These are phyloP conservation scores for Mycena latifolia DNA, from an alignment of 768 basidiomycete species.

Conservation along the genomic window DNA sequence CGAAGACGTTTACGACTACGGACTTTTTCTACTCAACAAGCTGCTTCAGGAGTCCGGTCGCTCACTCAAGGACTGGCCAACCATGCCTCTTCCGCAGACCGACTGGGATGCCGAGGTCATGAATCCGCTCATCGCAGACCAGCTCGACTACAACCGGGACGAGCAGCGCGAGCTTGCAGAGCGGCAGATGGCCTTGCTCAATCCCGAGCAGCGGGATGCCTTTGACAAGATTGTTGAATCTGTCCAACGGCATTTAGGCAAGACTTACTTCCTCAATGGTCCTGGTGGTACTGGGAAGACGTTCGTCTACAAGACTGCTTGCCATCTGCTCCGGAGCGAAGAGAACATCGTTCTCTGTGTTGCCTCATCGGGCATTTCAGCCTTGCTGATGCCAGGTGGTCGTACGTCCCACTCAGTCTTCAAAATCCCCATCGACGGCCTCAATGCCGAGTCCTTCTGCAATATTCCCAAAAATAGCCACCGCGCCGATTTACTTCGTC, in stretches of 20 bases:
- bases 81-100: constrained; percentile 36
- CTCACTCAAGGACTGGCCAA: constrained; percentile 16
- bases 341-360: constrained; percentile 10
- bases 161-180: constrained; percentile 20
- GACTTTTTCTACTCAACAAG: constrained; percentile 17
- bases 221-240: constrained; percentile 9
- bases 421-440: constrained; percentile 54
- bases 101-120: constrained; percentile 32
- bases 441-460: constrained; percentile 38
- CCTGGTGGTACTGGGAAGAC: constrained; percentile 18
- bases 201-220: constrained; percentile 1
- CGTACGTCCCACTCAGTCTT: constrained; percentile 62
- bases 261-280: constrained; percentile 15
- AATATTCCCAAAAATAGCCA: constrained; percentile 41
- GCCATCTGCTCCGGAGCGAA: constrained; percentile 3
- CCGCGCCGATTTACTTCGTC: constrained; percentile 42
- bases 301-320: constrained; percentile 11
- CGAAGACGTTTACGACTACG: constrained; percentile 14
- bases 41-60: constrained; percentile 30
- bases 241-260: not conserved
- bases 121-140: constrained; percentile 39
- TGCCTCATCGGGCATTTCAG: constrained; percentile 62
- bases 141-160: constrained; percentile 35
- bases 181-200: not conserved
- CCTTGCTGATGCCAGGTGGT: constrained; percentile 57